Conservation (phyloP, 2,329 filamentous ascomycete genomes). For the Geosmithia flava region DNA sequence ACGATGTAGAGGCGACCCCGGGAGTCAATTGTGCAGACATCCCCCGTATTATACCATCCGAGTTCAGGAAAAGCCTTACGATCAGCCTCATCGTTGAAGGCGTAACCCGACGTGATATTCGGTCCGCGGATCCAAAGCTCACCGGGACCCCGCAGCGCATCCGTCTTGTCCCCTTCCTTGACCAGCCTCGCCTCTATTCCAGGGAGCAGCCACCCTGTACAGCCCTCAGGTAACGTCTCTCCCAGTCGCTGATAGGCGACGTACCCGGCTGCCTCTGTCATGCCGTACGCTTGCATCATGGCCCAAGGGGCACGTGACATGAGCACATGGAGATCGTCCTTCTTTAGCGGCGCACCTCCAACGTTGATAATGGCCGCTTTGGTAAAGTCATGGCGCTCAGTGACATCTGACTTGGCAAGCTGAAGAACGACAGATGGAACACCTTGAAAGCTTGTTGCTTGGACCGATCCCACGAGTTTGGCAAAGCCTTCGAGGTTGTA, state of each 20-base stretch:
- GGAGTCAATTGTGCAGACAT: slow-evolving; percentile 24
- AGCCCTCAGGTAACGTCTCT: slow-evolving; percentile 17
- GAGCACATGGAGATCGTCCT: slow-evolving; percentile 17
- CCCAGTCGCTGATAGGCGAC: slow-evolving; percentile 24
- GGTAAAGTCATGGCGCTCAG: slow-evolving; percentile 22
- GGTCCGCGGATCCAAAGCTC: slow-evolving; percentile 30
- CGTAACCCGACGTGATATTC: slow-evolving; percentile 28
- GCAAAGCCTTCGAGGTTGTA: slow-evolving; percentile 22
- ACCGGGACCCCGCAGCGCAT: slow-evolving; percentile 22
- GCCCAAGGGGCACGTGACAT: slow-evolving; percentile 19
- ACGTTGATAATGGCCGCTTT: slow-evolving; percentile 20
- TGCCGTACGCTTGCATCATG: slow-evolving; percentile 28
- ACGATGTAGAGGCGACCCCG: slow-evolving; percentile 19
- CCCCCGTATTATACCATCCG: slow-evolving; percentile 32
- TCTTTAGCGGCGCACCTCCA: slow-evolving; percentile 20
- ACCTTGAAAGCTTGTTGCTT: slow-evolving; percentile 24
- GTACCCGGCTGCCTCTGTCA: slow-evolving; percentile 30
- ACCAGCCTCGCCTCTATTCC: slow-evolving; percentile 25
- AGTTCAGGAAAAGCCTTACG: slow-evolving; percentile 19
- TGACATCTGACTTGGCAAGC: slow-evolving; percentile 21
- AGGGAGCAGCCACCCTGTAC: slow-evolving; percentile 21
- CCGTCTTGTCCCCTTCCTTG: slow-evolving; percentile 20
- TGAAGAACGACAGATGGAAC: slow-evolving; percentile 23
- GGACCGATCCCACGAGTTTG: slow-evolving; percentile 18
- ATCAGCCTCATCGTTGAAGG: slow-evolving; percentile 23